Conservation (phyloP, 2,329 filamentous ascomycete species). For the Phialophora macrospora region DNA sequence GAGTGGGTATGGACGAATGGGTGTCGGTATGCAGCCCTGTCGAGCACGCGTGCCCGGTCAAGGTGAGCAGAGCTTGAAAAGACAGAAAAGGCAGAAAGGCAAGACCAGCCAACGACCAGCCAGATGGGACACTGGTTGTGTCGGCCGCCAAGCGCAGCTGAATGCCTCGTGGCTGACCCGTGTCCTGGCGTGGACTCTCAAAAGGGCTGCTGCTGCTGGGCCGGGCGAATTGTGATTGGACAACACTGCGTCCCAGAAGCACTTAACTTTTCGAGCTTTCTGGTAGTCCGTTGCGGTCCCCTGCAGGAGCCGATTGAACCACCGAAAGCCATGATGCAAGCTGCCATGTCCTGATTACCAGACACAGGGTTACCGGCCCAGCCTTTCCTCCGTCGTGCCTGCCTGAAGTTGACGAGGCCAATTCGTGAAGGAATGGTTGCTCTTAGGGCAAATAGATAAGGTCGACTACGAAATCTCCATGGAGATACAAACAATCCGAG, state of each 20-base stretch:
- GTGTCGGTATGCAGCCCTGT: slow-evolving; percentile 29
- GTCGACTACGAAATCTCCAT: background rate
- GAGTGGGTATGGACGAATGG: slow-evolving; percentile 9
- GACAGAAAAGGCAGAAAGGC: background rate
- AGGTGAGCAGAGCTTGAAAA: background rate
- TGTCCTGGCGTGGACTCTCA: slow-evolving; percentile 14
- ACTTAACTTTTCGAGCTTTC: slow-evolving; percentile 12
- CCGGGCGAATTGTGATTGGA: background rate
- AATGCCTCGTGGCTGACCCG: slow-evolving; percentile 22
- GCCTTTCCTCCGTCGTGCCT: background rate
- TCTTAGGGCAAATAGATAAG: background rate
- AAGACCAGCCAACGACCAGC: background rate
- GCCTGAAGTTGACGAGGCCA: background rate
- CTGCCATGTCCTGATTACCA: background rate
- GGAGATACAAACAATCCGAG: background rate
- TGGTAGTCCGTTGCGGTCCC: slow-evolving; percentile 15
- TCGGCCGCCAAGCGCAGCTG: slow-evolving; percentile 32
- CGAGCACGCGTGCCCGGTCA: slow-evolving; percentile 14
- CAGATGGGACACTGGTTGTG: slow-evolving; percentile 8
- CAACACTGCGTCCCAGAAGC: background rate
- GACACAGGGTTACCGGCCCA: background rate
- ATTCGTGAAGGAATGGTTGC: background rate
- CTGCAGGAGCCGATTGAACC: slow-evolving; percentile 32
- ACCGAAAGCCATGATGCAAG: background rate
- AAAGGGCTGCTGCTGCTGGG: slow-evolving; percentile 28